These are phyloP conservation scores for Dothidotthia symphoricarpi DNA, from an alignment of 2,329 filamentous ascomycete species.

Conservation along the genomic window DNA sequence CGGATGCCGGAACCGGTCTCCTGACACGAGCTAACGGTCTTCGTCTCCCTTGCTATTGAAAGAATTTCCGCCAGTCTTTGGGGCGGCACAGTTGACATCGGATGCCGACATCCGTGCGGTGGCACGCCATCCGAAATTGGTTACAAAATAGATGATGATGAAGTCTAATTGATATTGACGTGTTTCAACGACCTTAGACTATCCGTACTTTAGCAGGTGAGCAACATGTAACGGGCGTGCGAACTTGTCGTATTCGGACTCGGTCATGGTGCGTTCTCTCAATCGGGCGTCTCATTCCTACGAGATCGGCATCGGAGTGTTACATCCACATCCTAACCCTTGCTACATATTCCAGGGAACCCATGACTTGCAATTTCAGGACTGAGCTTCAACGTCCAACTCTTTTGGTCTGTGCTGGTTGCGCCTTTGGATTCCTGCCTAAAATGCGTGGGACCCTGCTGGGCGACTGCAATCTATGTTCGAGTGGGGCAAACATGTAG, in stretches of 20 bases:
- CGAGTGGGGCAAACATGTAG: constrained; percentile 7
- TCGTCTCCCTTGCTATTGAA: constrained; percentile 8
- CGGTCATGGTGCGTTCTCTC: no score
- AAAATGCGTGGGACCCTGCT: constrained; percentile 10
- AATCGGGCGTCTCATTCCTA: no score
- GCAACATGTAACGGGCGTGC: no score
- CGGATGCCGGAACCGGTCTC: constrained; percentile 9
- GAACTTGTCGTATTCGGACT: no score
- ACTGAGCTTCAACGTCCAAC: constrained; percentile 11
- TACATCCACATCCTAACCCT: no score
- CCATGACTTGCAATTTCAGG: constrained; percentile 3
- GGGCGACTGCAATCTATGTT: constrained; percentile 5
- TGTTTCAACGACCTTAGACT: constrained; percentile 9
- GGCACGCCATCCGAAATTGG: constrained; percentile 2
- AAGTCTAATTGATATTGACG: constrained; percentile 10
- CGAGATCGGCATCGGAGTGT: constrained; percentile 12
- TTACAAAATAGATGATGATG: neutral
- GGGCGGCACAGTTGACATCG: constrained; percentile 2
- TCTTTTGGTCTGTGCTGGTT: constrained; percentile 7
- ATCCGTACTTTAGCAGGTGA: no score
- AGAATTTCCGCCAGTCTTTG: constrained; percentile 11
- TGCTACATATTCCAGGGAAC: no score
- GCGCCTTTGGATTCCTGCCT: constrained; percentile 3
- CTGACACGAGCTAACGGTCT: constrained; percentile 5
- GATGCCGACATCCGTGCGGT: constrained; percentile 2